Evolutionary conservation across 2,329 filamentous ascomycete genomes (phyloP).

Genomic region (Sarocladium brachiariae): DNA sequence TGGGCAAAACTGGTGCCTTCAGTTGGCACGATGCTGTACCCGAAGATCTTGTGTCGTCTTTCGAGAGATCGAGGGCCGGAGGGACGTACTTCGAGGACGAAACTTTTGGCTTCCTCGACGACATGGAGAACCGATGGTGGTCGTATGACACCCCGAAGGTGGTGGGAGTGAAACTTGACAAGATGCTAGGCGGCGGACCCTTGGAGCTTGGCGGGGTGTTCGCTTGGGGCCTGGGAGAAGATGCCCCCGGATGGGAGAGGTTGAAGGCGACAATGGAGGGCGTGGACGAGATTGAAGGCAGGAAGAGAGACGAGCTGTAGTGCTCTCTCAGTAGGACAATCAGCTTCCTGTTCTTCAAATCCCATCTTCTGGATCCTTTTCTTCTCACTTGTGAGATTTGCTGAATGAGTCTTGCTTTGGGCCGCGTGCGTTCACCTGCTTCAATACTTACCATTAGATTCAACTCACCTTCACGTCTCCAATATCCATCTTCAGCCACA

Average conservation of each 20-base stretch:
- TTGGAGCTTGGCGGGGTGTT: constrained; percentile 57
- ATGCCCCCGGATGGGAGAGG: constrained; percentile 40
- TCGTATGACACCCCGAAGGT: constrained; percentile 61
- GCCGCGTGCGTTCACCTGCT: too few species aligned
- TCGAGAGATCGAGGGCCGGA: constrained; percentile 43
- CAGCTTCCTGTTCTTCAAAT: too few species aligned
- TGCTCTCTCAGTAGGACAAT: too few species aligned
- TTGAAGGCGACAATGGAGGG: constrained; percentile 27
- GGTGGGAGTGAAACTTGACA: constrained; percentile 54
- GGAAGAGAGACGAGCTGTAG: constrained; percentile 24
- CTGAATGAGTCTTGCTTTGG: too few species aligned
- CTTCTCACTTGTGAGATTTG: too few species aligned
- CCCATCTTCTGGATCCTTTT: too few species aligned
- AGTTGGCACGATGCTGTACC: constrained; percentile 53
- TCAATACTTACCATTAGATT: too few species aligned
- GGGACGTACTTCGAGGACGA: constrained; percentile 52
- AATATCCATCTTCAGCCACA: too few species aligned
- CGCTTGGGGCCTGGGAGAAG: constrained; percentile 69
- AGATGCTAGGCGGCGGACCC: constrained; percentile 39
- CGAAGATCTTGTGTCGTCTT: constrained; percentile 47
- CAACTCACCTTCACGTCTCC: too few species aligned
- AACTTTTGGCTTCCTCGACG: constrained; percentile 65
- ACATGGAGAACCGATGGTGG: constrained; percentile 57
- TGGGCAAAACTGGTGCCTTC: constrained; percentile 51
- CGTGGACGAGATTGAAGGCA: constrained; percentile 13